Conservation (phyloP, 148 eudicot genomes). For the Diospyros lotus region DNA sequence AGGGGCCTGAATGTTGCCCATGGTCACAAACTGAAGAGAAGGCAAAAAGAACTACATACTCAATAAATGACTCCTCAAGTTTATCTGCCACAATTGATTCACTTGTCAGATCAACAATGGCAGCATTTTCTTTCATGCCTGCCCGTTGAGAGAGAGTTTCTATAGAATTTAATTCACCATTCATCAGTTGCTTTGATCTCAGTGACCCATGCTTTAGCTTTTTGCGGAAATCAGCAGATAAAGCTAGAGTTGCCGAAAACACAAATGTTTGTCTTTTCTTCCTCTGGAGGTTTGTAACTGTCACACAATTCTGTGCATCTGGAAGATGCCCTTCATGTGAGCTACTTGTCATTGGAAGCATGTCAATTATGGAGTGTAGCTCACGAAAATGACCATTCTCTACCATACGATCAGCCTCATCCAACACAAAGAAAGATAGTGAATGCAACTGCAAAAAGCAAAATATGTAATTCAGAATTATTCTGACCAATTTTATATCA, state of each 20-base stretch:
- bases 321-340: conserved; percentile 37
- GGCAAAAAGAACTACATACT: conserved; percentile 44
- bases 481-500: background rate
- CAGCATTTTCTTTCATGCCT: conserved; percentile 93
- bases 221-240: conserved; percentile 81
- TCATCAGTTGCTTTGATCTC: conserved; percentile 35
- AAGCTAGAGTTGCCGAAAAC: conserved; percentile 94
- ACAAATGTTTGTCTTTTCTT: conserved; percentile 96
- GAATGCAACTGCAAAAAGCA: conserved; percentile 71
- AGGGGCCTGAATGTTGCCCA: background rate
- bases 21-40: background rate
- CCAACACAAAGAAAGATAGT: conserved; percentile 92
- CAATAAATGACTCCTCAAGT: conserved; percentile 89
- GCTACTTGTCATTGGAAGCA: conserved; percentile 61
- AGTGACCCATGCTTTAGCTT: conserved; percentile 80
- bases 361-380: conserved; percentile 88
- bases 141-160: conserved; percentile 88
- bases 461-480: conserved; percentile 1
- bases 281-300: conserved; percentile 62
- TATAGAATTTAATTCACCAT: conserved; percentile 63
- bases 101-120: conserved; percentile 81
- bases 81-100: conserved; percentile 69
- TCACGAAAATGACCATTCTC: conserved; percentile 94
- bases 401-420: conserved; percentile 99
- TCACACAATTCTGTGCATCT: conserved; percentile 56